Evolutionary conservation across 2,329 filamentous ascomycete genomes (phyloP), one percentile per base, ranked within the genome.

Genomic region (Sporothrix curviconia): DNA sequence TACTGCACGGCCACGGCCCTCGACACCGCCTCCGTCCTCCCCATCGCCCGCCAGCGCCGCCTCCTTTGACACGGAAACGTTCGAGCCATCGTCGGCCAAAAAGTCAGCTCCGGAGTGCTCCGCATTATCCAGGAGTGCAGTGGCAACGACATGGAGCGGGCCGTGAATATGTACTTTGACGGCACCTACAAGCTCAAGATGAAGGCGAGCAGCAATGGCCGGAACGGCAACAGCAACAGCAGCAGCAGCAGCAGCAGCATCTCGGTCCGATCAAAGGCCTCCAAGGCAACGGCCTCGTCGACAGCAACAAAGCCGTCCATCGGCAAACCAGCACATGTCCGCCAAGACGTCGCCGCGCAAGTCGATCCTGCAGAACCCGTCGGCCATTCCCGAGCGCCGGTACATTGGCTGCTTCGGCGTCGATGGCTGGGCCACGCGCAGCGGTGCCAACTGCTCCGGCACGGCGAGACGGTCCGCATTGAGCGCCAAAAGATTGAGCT

Each of bases 371-470:
- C 17, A n/a, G 7, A 56, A 32, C 62, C n/a, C 55, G 17, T 8
- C 32, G 24, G 65, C 60, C 4, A 72, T 74, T 56, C 74, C 76
- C 0, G 66, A 69, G 3, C 70, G 67, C 34, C 74, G 94, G 66
- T 99, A 97, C 66, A 82, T 97, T 60, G 94, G 94, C 17, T 90
- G 91, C 0, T 94, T 97, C 71, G 94, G 94, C 8, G 91, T 89
- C 4, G 90, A 87, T 55, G 94, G 86, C 4, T 99, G 94, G 94
- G 86, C 90, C 6, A 97, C 92, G 3, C 84, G 86, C 65, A 96
- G 90, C 69, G 92, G 92, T 0, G 74, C 74, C 3, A 83, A 82
- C 69, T 96, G 6, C 68, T 99, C 25, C 87, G 84, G 63, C 88
- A 95, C 66, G 90, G 89, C 15, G 92, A 97, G 63, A 65, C 74